phyloP scores from a whole-genome alignment of 2,329 filamentous ascomycete genomes.

The Onygena corvina region DNA sequence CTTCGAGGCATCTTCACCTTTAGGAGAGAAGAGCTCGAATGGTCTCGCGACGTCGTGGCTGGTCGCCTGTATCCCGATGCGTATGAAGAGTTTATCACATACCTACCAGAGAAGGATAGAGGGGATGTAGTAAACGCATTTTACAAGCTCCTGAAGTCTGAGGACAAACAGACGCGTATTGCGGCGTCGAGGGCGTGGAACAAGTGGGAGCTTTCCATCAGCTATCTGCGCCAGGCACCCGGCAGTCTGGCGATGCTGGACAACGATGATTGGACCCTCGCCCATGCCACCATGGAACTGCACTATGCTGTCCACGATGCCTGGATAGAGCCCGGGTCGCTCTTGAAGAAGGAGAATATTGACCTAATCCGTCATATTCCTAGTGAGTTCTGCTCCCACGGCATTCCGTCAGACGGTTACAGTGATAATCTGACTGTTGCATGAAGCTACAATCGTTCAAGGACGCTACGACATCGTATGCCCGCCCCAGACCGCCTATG shows the following conservation, averaged over 20 bases:
- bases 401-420: background rate
- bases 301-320: conserved; percentile 35
- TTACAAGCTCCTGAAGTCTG: conserved; percentile 31
- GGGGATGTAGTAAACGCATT: conserved; percentile 29
- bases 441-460: background rate
- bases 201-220: conserved; percentile 26
- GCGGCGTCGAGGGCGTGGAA: conserved; percentile 29
- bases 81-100: conserved; percentile 28
- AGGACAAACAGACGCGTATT: conserved; percentile 21
- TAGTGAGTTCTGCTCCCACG: conserved; percentile 13
- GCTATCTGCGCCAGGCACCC: conserved; percentile 19
- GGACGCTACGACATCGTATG: conserved; percentile 2
- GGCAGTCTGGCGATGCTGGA: conserved; percentile 20
- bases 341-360: conserved; percentile 26
- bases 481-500: conserved; percentile 2
- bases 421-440: background rate
- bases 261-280: conserved; percentile 23
- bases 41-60: conserved; percentile 24
- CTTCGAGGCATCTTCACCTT: conserved; percentile 35
- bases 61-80: conserved; percentile 31
- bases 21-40: conserved; percentile 28
- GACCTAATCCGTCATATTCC: conserved; percentile 29
- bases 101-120: conserved; percentile 30
- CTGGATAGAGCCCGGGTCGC: conserved; percentile 34
- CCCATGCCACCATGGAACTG: conserved; percentile 34